A percentile compares a stretch with the other conserved stretches of the same genome.
Evolutionary conservation across 2,329 filamentous ascomycete genomes (phyloP).

Genomic region (Cordyceps javanica): DNA sequence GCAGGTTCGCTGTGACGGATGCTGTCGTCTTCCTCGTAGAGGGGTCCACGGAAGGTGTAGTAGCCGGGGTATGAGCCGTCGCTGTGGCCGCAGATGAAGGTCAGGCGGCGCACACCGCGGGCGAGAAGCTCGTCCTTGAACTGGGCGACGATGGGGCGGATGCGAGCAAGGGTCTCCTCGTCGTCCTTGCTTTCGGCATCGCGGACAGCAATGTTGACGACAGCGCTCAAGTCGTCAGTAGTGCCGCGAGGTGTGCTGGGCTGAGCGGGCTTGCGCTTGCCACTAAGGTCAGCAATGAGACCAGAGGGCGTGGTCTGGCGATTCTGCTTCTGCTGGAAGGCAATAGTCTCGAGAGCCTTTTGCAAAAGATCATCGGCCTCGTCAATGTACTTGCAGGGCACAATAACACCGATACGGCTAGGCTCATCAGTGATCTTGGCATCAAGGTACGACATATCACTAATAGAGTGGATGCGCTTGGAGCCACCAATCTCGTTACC

Average conservation of each 20-base stretch:
- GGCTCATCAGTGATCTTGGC: constrained; percentile 70
- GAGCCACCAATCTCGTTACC: constrained; percentile 38
- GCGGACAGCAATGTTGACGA: constrained; percentile 85
- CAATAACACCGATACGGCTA: constrained; percentile 84
- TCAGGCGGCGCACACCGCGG: constrained; percentile 80
- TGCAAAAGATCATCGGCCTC: constrained; percentile 83
- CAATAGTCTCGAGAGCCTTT: constrained; percentile 80
- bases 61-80: constrained; percentile 94
- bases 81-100: constrained; percentile 92
- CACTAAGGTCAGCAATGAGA: constrained; percentile 66
- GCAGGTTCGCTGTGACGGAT: constrained; percentile 97
- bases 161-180: constrained; percentile 69
- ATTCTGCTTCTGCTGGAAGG: constrained; percentile 51
- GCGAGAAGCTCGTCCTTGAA: constrained; percentile 78
- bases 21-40: constrained; percentile 84
- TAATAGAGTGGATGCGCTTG: constrained; percentile 88
- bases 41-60: constrained; percentile 94
- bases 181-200: constrained; percentile 83
- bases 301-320: constrained; percentile 45
- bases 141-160: constrained; percentile 68
- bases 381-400: constrained; percentile 88
- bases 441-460: constrained; percentile 86
- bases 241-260: constrained; percentile 22
- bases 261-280: constrained; percentile 55
- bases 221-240: constrained; percentile 77